Base-by-base conservation (phyloP, 2,329 filamentous ascomycete genomes). In the Exophiala mesophila region DNA sequence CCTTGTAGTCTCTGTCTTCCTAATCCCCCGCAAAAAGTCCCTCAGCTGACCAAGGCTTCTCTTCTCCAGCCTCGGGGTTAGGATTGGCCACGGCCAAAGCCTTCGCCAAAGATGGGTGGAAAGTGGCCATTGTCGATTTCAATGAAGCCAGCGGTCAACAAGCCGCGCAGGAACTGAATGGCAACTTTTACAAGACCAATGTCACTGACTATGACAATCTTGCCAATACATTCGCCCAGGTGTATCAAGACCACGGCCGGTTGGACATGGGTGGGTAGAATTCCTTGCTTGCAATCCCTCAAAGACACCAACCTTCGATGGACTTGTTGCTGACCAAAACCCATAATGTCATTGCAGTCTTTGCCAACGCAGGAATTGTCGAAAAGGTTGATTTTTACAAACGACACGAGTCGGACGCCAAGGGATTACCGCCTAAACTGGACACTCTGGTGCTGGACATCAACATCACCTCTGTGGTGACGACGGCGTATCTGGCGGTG, bases 381-480 rank as follows among this genome's bases (percentile, higher is more conserved):
- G 29, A 32, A 32, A n/a, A 17, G 16, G 16, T 13, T 6, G 29
- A 32, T 17, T 32, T 32, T 17, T 32, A 32, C 29, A 17, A 32
- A 13, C 6, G 7, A 13, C 29, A 32, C 7, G 29, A 32, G 16
- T n/a, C 10, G 7, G 18, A 23, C n/a, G 35, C 19, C 4, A 37
- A 23, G 21, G 19, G 33, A 6, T n/a, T n/a, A 21, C 71, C 71
- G 3, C 58, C 68, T 1, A 63, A 63, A 44, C 72, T 71, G 1
- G 63, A 73, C 47, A 50, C 71, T 3, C 40, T 52, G 0, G 67
- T 64, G 38, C 73, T 71, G 2, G 71, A 76, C 47, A 57, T 73
- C 13, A 65, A 72, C 51, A 69, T 69, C 57, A 74, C 74, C 53
- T 68, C 69, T 3, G 65, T 76, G 1, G 55, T 75, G 0, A 73